phyloP scores from a whole-genome alignment of 2,329 filamentous ascomycete species.

The Thermothelomyces thermophilus region DNA sequence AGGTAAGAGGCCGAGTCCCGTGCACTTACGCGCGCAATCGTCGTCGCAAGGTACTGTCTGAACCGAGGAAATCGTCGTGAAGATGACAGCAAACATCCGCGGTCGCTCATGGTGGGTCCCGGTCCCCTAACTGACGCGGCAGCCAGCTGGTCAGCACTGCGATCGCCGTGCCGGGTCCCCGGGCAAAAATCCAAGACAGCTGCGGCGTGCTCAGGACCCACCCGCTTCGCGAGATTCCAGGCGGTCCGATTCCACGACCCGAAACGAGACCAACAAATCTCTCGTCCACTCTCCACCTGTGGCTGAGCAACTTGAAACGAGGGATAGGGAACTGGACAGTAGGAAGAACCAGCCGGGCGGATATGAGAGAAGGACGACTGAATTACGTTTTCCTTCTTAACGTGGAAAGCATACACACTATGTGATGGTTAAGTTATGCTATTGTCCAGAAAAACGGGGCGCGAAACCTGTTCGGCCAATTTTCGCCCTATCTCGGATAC shows the following conservation, averaged over 20 bases:
- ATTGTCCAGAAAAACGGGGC: no score
- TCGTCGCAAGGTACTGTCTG: background rate
- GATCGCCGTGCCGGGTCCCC: background rate
- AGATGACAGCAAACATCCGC: slow-evolving; percentile 21
- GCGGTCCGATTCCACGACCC: background rate
- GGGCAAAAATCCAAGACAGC: background rate
- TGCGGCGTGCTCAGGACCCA: background rate
- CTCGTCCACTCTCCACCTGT: background rate
- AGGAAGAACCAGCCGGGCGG: no score
- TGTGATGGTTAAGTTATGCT: no score
- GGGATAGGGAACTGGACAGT: no score
- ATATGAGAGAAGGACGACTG: no score
- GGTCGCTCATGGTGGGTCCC: slow-evolving; percentile 9
- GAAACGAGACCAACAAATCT: background rate
- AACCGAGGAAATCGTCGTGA: background rate
- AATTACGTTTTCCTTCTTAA: no score
- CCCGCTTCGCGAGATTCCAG: background rate
- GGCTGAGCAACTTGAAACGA: background rate
- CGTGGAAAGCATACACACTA: no score
- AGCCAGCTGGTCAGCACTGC: slow-evolving; percentile 16
- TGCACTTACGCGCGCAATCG: background rate
- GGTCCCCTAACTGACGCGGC: slow-evolving; percentile 14
- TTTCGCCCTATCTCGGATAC: background rate
- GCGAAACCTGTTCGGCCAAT: no score
- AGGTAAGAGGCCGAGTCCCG: no score